A percentile compares a stretch with the other conserved stretches of the same genome.
Conservation (phyloP, 2,329 filamentous ascomycete species). For the Colletotrichum godetiae region DNA sequence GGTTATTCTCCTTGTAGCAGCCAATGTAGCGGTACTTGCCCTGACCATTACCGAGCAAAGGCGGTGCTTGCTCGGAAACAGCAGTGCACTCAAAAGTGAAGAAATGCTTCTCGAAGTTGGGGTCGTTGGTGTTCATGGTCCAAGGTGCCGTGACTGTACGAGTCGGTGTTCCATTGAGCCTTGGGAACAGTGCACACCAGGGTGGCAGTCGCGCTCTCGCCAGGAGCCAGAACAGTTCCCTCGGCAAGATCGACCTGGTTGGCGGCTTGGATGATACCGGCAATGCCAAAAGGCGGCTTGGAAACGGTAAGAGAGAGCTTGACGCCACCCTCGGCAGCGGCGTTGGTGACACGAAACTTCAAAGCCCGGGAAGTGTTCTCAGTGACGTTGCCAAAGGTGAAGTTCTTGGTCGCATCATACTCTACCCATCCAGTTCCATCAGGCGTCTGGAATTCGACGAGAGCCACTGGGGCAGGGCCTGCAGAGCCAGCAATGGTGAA, state of each 20-base stretch:
- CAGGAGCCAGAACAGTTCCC: conserved; percentile 61
- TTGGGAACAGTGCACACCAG: conserved; percentile 68
- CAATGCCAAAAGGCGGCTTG: conserved; percentile 68
- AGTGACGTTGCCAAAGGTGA: conserved; percentile 66
- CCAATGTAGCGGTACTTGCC: conserved; percentile 64
- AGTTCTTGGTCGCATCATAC: conserved; percentile 55
- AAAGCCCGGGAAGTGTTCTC: conserved; percentile 61
- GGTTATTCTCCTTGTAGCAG: conserved; percentile 68
- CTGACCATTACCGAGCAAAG: conserved; percentile 54
- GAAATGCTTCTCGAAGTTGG: conserved; percentile 60
- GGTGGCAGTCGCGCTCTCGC: conserved; percentile 61
- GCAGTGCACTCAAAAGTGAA: conserved; percentile 64
- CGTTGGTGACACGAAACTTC: conserved; percentile 65
- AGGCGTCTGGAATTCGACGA: conserved; percentile 65
- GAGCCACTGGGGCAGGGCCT: conserved; percentile 59
- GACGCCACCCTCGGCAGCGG: conserved; percentile 56
- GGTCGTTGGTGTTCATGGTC: conserved; percentile 69
- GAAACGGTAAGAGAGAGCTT: conserved; percentile 67
- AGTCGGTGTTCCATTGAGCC: conserved; percentile 65
- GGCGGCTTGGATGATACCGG: conserved; percentile 63
- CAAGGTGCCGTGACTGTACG: conserved; percentile 59
- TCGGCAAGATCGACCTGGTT: conserved; percentile 70
- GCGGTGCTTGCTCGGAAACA: conserved; percentile 63
- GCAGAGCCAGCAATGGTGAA: conserved; percentile 61
- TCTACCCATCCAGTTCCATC: conserved; percentile 63